Evolutionary conservation across 2,329 filamentous ascomycete genomes (phyloP), one percentile per base, ranked within the genome.

Genomic region (Trichophyton simii): DNA sequence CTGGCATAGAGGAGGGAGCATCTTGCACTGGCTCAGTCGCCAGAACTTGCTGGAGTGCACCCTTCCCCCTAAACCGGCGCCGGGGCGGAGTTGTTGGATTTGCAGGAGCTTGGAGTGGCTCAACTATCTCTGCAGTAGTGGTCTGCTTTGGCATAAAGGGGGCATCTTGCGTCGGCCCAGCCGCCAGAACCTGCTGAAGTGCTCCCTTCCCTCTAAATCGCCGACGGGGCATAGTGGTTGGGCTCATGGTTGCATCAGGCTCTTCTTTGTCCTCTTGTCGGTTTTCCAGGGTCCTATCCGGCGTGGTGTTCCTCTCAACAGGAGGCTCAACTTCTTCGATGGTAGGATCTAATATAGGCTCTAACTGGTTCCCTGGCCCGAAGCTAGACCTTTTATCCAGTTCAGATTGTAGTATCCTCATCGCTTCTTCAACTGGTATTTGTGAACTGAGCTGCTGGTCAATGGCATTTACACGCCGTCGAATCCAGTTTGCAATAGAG

Each of bases 401-500:
- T 31, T 62, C 63, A 2, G 54, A 54, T 52, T 68, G 63, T 18
- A 68, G 55, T 15, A 62, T 28, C 25, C 67, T 63, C 18, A 62
- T 63, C 5, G 73, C 64, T 6, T 69, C 66, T 11, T 72, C 67
- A 11, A 77, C 65, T n/a, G 78, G 77, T 1, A 78, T 79, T 62
- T 76, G 73, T 2, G 66, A 58, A 8, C 70, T 66, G 18, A 84
- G 72, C 0, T 73, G 69, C 1, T 66, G 59, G 20, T 74, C 68
- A 48, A 85, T 75, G 62, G 83, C 79, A 4, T 69, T 66, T 36
- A 73, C 71, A 20, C 79, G 75, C 6, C 67, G 65, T 61, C 75
- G 74, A 20, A 76, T 72, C 79, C 82, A 84, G 18, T 73, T 66
- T 0, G 78, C 70, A 4, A 78, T 68, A 7, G 74, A 69, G 0